A percentile compares a stretch with the other conserved stretches of the same genome.
Conservation (phyloP, 306 rosid genomes). For the Vachellia pachyceras region DNA sequence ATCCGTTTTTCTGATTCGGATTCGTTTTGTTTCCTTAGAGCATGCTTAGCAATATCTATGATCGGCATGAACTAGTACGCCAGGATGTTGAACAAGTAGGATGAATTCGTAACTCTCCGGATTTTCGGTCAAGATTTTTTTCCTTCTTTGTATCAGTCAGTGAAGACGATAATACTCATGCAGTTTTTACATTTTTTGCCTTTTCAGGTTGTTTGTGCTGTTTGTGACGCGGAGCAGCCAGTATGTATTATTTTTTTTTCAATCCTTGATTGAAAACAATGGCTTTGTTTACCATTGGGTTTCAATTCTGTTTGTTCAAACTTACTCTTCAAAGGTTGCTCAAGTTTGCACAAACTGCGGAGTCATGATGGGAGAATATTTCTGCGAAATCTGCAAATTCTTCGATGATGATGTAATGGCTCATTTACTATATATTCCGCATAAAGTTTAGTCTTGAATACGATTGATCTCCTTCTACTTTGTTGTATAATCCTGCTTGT, state of each 20-base stretch:
- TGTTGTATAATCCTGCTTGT: conserved; percentile 10
- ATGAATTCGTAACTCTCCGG: background rate
- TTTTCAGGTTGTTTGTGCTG: conserved; percentile 89
- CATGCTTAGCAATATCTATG: conserved; percentile 65
- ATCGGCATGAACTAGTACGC: conserved; percentile 83
- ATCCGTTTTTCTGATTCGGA: conserved; percentile 34
- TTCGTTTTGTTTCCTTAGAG: conserved; percentile 52
- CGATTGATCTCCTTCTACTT: conserved; percentile 18
- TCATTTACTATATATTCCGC: conserved; percentile 26
- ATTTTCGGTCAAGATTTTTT: background rate
- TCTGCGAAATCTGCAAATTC: conserved; percentile 88
- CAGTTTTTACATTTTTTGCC: conserved; percentile 21
- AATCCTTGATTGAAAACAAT: background rate
- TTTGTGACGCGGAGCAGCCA: conserved; percentile 97
- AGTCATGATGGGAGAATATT: conserved; percentile 92
- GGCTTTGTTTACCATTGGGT: conserved; percentile 19
- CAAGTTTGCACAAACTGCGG: conserved; percentile 95
- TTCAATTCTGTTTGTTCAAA: conserved; percentile 8
- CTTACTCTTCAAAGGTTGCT: conserved; percentile 58
- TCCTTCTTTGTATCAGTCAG: background rate
- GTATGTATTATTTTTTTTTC: conserved; percentile 44
- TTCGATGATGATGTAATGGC: conserved; percentile 84
- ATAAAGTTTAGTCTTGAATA: conserved; percentile 21
- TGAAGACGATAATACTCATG: conserved; percentile 1
- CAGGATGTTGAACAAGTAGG: conserved; percentile 74